These are phyloP conservation scores for Geranomyces variabilis DNA, from an alignment of 192 early-diverging fungal species.

Conservation along the genomic window DNA sequence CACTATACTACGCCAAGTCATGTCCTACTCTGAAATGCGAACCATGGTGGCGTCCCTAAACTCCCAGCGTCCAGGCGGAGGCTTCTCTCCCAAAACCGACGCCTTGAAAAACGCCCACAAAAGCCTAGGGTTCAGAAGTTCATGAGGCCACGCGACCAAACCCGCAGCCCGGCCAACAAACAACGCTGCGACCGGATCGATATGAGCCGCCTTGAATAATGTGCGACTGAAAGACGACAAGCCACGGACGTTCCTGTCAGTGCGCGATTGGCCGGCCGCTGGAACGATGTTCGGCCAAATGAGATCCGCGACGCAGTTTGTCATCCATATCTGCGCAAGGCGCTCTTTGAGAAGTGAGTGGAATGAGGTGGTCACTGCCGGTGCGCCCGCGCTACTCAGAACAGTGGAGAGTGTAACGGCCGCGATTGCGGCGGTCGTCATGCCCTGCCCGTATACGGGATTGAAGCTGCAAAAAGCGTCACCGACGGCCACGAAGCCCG, in stretches of 20 bases:
- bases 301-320: background rate
- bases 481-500: constrained; percentile 1
- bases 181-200: background rate
- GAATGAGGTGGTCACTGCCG: background rate
- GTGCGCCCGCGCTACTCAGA: background rate
- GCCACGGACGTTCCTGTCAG: too few relatives aligned
- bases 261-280: background rate
- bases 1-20: too few relatives aligned
- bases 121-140: background rate
- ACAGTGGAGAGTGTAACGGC: constrained; percentile 1
- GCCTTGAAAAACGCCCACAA: constrained; percentile 11
- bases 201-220: background rate
- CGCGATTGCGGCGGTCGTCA: constrained; percentile 4
- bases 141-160: constrained; percentile 4
- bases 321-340: background rate
- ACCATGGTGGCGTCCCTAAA: background rate
- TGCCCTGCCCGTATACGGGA: constrained; percentile 3
- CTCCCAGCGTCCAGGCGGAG: background rate
- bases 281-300: background rate
- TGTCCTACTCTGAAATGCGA: background rate
- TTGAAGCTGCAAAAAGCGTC: constrained; percentile 15
- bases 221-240: background rate
- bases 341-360: background rate
- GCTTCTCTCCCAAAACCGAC: background rate
- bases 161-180: background rate